Evolutionary conservation across 345 rosid species (phyloP).

Genomic region (Isatis tinctoria): DNA sequence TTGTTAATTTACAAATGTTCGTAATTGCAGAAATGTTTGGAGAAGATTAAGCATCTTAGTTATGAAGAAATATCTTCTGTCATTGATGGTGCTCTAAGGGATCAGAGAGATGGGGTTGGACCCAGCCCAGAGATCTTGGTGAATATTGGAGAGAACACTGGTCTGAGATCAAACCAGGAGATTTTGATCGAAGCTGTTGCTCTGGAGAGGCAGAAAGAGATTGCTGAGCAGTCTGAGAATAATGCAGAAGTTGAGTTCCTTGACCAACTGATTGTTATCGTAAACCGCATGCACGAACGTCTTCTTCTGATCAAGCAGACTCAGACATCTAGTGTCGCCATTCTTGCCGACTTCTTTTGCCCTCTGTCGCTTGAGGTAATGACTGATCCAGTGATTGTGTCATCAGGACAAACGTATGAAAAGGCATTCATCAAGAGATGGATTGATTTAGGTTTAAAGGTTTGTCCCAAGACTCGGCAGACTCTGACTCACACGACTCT

Average conservation of each 20-base stretch:
- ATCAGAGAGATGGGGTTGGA: conserved; percentile 55
- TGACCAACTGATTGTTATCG: conserved; percentile 62
- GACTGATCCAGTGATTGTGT: conserved; percentile 96
- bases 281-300: conserved; percentile 69
- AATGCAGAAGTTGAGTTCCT: conserved; percentile 66
- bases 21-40: conserved; percentile 59
- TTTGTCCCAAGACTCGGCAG: conserved; percentile 96
- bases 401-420: conserved; percentile 96
- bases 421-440: conserved; percentile 81
- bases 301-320: conserved; percentile 77
- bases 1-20: conserved; percentile 28
- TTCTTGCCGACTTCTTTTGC: conserved; percentile 94
- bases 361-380: conserved; percentile 96
- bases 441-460: conserved; percentile 89
- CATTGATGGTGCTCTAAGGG: conserved; percentile 57
- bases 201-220: conserved; percentile 92
- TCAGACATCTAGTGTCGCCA: conserved; percentile 65
- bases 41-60: conserved; percentile 60
- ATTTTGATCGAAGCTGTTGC: conserved; percentile 90
- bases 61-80: conserved; percentile 52
- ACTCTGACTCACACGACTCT: conserved; percentile 66
- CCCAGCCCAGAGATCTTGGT: conserved; percentile 62
- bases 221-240: conserved; percentile 83
- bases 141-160: conserved; percentile 63
- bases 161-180: conserved; percentile 88